These are phyloP conservation scores for Colletotrichum falcatum DNA, from an alignment of 2,329 filamentous ascomycete species.

Conservation along the genomic window DNA sequence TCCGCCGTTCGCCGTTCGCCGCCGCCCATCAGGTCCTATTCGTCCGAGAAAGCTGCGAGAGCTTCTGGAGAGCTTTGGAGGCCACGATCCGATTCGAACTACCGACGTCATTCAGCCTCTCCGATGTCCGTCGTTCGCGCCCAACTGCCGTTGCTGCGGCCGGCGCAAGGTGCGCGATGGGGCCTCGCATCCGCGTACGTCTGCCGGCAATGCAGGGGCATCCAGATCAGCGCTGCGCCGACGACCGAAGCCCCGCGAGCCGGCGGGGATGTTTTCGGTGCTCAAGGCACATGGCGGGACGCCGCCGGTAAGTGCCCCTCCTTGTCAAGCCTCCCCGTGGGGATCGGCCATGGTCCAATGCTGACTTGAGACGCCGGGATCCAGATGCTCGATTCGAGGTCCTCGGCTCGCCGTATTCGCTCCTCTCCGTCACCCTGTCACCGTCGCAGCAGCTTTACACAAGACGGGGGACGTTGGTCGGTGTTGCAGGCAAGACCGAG, in stretches of 20 bases:
- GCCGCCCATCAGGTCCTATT: constrained; percentile 13
- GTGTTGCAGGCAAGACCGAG: constrained; percentile 88
- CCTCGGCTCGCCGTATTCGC: constrained; percentile 89
- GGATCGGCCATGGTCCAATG: background rate
- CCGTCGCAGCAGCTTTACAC: constrained; percentile 96
- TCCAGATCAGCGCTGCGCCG: constrained; percentile 73
- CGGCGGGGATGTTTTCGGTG: constrained; percentile 67
- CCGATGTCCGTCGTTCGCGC: constrained; percentile 55
- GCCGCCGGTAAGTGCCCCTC: constrained; percentile 62
- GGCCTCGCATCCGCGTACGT: constrained; percentile 52
- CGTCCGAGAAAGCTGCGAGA: constrained; percentile 20
- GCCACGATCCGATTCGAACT: constrained; percentile 27
- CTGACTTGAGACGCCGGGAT: background rate
- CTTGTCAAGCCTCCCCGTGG: too few relatives aligned
- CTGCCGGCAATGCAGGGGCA: constrained; percentile 68
- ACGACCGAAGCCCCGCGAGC: constrained; percentile 65
- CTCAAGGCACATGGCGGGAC: constrained; percentile 58
- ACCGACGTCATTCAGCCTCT: constrained; percentile 35
- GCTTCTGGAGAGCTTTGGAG: constrained; percentile 17
- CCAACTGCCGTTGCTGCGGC: constrained; percentile 54
- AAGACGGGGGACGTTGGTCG: constrained; percentile 89
- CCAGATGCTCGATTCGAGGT: constrained; percentile 96
- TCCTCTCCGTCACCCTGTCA: constrained; percentile 92
- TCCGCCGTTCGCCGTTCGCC: too few relatives aligned
- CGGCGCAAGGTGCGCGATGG: constrained; percentile 49